Conservation (phyloP, 2,329 filamentous ascomycete species). For the Cladosporium austrohemisphaericum region DNA sequence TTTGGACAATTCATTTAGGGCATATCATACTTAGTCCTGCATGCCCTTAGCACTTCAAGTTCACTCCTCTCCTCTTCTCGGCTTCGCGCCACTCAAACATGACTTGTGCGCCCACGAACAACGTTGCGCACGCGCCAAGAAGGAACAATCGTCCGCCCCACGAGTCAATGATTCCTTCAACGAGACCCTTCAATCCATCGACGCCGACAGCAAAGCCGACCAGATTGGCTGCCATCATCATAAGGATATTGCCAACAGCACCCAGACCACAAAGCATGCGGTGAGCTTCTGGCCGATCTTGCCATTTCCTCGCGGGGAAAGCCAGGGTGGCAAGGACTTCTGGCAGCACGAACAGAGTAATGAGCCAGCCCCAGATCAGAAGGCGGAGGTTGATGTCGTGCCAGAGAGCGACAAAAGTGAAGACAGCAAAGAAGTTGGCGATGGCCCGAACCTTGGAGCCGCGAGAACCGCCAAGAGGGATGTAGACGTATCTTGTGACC, state of each 20-base stretch:
- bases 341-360: slow-evolving; percentile 89
- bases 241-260: slow-evolving; percentile 76
- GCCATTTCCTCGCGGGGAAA: slow-evolving; percentile 73
- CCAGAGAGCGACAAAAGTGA: slow-evolving; percentile 97
- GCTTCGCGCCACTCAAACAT: slow-evolving; percentile 95
- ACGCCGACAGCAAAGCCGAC: slow-evolving; percentile 92
- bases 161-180: slow-evolving; percentile 70
- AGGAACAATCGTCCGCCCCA: slow-evolving; percentile 74
- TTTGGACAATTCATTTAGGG: no score
- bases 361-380: slow-evolving; percentile 94
- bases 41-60: slow-evolving; percentile 73
- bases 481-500: slow-evolving; percentile 89
- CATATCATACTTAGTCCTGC: no score
- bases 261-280: slow-evolving; percentile 77
- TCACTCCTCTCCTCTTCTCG: slow-evolving; percentile 77
- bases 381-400: slow-evolving; percentile 91
- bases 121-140: slow-evolving; percentile 61
- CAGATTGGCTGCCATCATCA: slow-evolving; percentile 95
- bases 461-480: slow-evolving; percentile 75
- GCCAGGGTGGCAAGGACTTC: slow-evolving; percentile 69
- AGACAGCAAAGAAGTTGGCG: slow-evolving; percentile 76
- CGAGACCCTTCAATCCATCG: slow-evolving; percentile 75
- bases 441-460: slow-evolving; percentile 57
- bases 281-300: slow-evolving; percentile 65
- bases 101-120: slow-evolving; percentile 84